Conservation (phyloP, 805 yeast genomes). For the Starmerella ratchasimensis region DNA sequence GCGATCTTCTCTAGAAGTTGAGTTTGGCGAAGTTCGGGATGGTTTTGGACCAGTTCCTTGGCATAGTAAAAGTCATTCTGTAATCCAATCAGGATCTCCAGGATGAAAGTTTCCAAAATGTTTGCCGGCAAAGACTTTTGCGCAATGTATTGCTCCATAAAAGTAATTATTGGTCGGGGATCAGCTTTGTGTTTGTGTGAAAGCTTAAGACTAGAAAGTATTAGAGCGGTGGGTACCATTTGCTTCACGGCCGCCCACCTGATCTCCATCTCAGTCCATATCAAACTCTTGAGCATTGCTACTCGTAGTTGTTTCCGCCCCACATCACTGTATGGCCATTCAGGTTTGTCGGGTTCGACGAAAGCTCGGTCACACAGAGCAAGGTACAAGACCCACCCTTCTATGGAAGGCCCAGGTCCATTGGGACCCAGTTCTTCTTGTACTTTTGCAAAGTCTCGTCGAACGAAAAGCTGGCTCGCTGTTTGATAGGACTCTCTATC, state of each 20-base stretch:
- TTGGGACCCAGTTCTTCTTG: slow-evolving; percentile 1
- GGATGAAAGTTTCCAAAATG: slow-evolving; percentile 8
- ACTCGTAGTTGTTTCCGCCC: slow-evolving; percentile 7
- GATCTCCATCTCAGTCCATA: slow-evolving; percentile 4
- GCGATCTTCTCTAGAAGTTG: slow-evolving; percentile 1
- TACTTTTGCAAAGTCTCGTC: slow-evolving; percentile 10
- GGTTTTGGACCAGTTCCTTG: slow-evolving; percentile 5
- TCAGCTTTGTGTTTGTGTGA: slow-evolving; percentile 7
- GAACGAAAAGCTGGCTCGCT: slow-evolving; percentile 11
- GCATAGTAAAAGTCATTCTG: slow-evolving; percentile 14
- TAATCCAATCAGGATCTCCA: slow-evolving; percentile 3
- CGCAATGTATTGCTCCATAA: slow-evolving; percentile 9
- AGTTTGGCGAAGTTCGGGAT: not conserved
- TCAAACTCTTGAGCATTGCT: slow-evolving; percentile 1
- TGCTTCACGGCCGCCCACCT: slow-evolving; percentile 1
- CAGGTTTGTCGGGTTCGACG: slow-evolving; percentile 8
- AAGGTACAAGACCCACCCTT: slow-evolving; percentile 11
- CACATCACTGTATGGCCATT: slow-evolving; percentile 8
- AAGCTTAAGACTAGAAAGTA: slow-evolving; percentile 6
- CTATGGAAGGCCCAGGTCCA: slow-evolving; percentile 1
- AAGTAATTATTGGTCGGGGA: slow-evolving; percentile 5
- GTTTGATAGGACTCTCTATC: slow-evolving; percentile 1
- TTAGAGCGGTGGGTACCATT: slow-evolving; percentile 8
- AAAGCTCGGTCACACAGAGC: slow-evolving; percentile 16
- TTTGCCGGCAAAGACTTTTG: slow-evolving; percentile 1